Percentiles rank a stretch among this genome's conserved stretches.
phyloP scores from a whole-genome alignment of 2,329 filamentous ascomycete species.

The Fusarium buharicum region DNA sequence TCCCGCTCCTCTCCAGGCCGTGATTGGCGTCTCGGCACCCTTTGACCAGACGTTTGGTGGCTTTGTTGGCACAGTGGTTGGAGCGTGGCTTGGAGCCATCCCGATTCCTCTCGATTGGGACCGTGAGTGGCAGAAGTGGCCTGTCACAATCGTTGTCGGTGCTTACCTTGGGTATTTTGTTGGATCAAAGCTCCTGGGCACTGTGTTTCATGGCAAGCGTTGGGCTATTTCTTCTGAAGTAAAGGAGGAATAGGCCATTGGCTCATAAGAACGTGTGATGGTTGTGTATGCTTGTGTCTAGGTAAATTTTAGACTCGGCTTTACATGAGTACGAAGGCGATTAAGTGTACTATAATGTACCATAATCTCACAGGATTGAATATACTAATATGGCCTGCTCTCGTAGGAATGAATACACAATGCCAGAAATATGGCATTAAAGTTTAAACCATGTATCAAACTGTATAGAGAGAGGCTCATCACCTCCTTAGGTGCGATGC shows the following conservation, averaged over 20 bases:
- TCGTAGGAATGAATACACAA: no score
- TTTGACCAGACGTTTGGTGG: slow-evolving; percentile 88
- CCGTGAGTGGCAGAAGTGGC: slow-evolving; percentile 98
- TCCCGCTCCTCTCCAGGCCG: slow-evolving; percentile 72
- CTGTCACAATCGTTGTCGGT: slow-evolving; percentile 87
- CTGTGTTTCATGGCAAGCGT: slow-evolving; percentile 59
- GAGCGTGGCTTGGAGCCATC: slow-evolving; percentile 92
- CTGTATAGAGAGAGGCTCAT: no score
- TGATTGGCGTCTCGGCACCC: slow-evolving; percentile 74
- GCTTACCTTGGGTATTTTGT: slow-evolving; percentile 81
- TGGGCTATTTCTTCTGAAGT: slow-evolving; percentile 45
- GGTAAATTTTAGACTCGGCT: background rate
- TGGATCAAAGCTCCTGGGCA: slow-evolving; percentile 72
- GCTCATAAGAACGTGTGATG: background rate
- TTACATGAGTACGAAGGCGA: background rate
- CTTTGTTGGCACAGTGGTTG: slow-evolving; percentile 78
- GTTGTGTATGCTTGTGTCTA: background rate
- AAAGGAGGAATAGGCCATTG: slow-evolving; percentile 46
- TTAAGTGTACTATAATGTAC: background rate
- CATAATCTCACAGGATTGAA: no score
- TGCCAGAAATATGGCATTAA: no score
- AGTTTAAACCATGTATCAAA: no score
- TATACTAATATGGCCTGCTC: no score
- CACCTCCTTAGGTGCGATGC: no score
- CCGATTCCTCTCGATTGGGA: slow-evolving; percentile 99